Conservation (phyloP, 225 moss, liverwort and hornwort species). For the Sphagnum contortum region DNA sequence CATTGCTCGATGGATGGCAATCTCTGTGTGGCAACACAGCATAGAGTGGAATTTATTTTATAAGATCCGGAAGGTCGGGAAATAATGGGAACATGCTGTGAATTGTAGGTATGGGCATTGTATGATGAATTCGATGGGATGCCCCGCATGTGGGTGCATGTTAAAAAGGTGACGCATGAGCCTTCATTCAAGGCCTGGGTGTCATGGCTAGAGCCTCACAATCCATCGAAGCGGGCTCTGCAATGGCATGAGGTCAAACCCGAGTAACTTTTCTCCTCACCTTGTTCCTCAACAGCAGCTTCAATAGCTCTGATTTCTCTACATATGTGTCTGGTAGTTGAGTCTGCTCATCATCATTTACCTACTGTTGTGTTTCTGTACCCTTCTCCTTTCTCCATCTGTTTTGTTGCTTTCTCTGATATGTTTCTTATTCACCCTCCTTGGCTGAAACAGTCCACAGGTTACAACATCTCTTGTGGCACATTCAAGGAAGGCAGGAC, state of each 20-base stretch:
- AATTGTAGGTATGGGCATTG: conserved; percentile 29
- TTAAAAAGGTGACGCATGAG: conserved; percentile 8
- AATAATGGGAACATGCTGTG: too few species aligned
- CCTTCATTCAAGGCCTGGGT: conserved; percentile 16
- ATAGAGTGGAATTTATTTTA: too few species aligned
- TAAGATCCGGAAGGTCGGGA: too few species aligned
- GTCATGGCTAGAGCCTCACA: conserved; percentile 20
- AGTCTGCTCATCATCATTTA: too few species aligned
- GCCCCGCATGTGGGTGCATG: conserved; percentile 25
- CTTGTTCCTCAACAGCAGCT: not conserved
- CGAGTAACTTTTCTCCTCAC: not conserved
- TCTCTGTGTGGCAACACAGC: too few species aligned
- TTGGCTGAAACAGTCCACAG: conserved; percentile 12
- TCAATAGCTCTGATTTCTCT: too few species aligned
- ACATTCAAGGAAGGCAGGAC: conserved; percentile 10
- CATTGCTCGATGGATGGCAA: too few species aligned
- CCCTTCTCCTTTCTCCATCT: too few species aligned
- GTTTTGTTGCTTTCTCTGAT: not conserved
- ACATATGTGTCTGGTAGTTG: too few species aligned
- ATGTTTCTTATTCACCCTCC: not conserved
- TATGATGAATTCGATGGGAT: conserved; percentile 31
- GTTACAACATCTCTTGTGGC: conserved; percentile 16
- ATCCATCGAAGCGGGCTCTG: conserved; percentile 6
- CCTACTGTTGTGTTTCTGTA: too few species aligned
- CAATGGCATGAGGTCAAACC: conserved; percentile 14